Evolutionary conservation across 108 stramenopile genomes (phyloP).

Genomic region (Conticribra weissflogii): DNA sequence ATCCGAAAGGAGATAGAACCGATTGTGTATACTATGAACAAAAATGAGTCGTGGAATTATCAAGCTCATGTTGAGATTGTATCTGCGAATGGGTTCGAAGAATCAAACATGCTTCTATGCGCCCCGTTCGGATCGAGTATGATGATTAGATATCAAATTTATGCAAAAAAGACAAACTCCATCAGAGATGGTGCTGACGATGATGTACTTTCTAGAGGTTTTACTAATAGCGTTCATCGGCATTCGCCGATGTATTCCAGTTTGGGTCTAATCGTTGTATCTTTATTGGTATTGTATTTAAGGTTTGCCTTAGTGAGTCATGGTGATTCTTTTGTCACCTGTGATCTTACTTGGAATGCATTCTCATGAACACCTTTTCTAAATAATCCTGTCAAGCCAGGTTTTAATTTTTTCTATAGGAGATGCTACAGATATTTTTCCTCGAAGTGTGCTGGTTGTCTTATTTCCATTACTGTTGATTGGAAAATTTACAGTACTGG

Average conservation of each 20-base stretch:
- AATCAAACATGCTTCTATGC: conserved; percentile 29
- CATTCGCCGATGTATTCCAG: conserved; percentile 1
- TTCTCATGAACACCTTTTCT: no score
- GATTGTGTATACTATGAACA: conserved; percentile 14
- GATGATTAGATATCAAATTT: conserved; percentile 24
- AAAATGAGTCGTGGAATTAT: conserved; percentile 7
- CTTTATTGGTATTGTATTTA: no score
- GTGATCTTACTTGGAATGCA: no score
- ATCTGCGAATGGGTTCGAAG: conserved; percentile 22
- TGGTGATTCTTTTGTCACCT: no score
- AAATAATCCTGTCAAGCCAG: no score
- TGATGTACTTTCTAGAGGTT: conserved; percentile 21
- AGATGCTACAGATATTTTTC: no score
- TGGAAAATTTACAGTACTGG: not conserved
- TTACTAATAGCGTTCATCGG: conserved; percentile 14
- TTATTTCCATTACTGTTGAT: conserved; percentile 25
- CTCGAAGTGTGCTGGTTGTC: conserved; percentile 4
- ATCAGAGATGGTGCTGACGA: conserved; percentile 7
- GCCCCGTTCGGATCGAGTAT: conserved; percentile 24
- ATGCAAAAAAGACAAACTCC: not conserved
- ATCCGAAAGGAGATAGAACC: conserved; percentile 28
- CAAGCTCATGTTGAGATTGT: conserved; percentile 32
- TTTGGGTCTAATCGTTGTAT: no score
- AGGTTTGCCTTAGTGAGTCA: no score
- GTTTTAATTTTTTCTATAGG: no score